phyloP scores from a whole-genome alignment of 2,329 filamentous ascomycete species.

The Fusarium tanahbumbuense region DNA sequence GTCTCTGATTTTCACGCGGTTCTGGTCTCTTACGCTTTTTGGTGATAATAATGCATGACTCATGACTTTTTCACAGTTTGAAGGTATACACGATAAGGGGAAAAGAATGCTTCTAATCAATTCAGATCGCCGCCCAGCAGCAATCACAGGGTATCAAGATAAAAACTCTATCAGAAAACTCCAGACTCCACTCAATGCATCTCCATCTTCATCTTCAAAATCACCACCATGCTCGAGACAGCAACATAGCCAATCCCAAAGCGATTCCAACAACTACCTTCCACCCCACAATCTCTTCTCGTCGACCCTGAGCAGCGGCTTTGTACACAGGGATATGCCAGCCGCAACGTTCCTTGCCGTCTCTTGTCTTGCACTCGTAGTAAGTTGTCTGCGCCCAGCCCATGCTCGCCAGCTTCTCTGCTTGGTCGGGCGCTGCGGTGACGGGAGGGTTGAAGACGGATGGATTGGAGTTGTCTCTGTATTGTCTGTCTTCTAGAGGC shows the following conservation, averaged over 20 bases:
- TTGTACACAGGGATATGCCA: slow-evolving; percentile 53
- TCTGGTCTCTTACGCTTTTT: neutral
- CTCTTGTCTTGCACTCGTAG: slow-evolving; percentile 50
- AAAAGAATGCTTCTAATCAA: slow-evolving; percentile 5
- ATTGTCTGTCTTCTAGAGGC: slow-evolving; percentile 22
- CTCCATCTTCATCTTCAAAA: neutral
- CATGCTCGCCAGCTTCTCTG: slow-evolving; percentile 46
- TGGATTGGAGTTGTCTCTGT: slow-evolving; percentile 32
- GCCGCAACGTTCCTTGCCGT: slow-evolving; percentile 49
- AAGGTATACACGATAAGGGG: neutral
- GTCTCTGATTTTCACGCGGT: slow-evolving; percentile 30
- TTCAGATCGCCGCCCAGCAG: slow-evolving; percentile 29
- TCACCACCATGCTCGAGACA: slow-evolving; percentile 21
- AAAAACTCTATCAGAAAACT: slow-evolving; percentile 28
- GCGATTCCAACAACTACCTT: slow-evolving; percentile 25
- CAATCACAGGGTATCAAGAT: slow-evolving; percentile 33
- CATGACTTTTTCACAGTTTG: neutral
- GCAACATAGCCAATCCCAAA: slow-evolving; percentile 20
- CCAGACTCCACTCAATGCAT: slow-evolving; percentile 31
- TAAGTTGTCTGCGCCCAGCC: slow-evolving; percentile 51
- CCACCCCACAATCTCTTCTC: slow-evolving; percentile 39
- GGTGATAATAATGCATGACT: slow-evolving; percentile 23
- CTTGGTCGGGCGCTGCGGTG: slow-evolving; percentile 50
- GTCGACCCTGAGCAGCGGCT: slow-evolving; percentile 38
- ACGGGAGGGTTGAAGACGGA: slow-evolving; percentile 48